A percentile compares a stretch with the other conserved stretches of the same genome.
These are phyloP conservation scores for Zalerion maritima DNA, from an alignment of 495 filamentous ascomycete genomes.

Conservation along the genomic window DNA sequence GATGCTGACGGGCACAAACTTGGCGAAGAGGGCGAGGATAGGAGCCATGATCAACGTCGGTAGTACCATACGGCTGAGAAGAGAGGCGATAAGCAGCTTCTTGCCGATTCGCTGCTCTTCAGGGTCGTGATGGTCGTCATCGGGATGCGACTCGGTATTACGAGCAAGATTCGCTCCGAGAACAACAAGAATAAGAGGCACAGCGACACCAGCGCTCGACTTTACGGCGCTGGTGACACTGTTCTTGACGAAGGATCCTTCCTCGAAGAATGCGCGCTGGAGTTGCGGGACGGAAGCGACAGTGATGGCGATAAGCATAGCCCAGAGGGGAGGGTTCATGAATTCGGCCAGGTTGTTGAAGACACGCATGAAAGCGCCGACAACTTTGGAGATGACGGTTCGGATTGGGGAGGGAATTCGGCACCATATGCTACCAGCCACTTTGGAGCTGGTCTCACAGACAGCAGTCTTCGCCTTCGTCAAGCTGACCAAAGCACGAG, in stretches of 20 bases:
- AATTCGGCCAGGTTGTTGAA: conserved; percentile 63
- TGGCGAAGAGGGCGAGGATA: conserved; percentile 77
- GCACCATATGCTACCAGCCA: conserved; percentile 12
- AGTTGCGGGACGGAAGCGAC: conserved; percentile 80
- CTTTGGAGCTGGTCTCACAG: conserved; percentile 13
- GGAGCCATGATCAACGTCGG: conserved; percentile 89
- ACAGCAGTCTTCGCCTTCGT: conserved; percentile 8
- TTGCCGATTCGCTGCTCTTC: conserved; percentile 51
- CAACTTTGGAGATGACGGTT: conserved; percentile 29
- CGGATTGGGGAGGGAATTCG: conserved; percentile 46
- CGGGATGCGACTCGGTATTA: conserved; percentile 46
- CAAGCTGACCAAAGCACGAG: conserved; percentile 10
- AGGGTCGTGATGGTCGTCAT: conserved; percentile 45
- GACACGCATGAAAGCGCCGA: conserved; percentile 34
- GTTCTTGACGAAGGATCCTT: conserved; percentile 83
- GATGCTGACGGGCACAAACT: conserved; percentile 85
- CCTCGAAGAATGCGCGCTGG: conserved; percentile 73
- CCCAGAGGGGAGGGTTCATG: conserved; percentile 98
- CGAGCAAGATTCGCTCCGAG: conserved; percentile 81
- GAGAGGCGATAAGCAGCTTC: conserved; percentile 68
- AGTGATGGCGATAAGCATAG: conserved; percentile 78
- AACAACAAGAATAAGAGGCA: conserved; percentile 92
- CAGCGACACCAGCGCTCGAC: conserved; percentile 79
- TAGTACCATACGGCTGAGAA: conserved; percentile 82
- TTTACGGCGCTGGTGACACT: conserved; percentile 77